Conservation (phyloP, 2,329 filamentous ascomycete species). For the Cordyceps militaris region DNA sequence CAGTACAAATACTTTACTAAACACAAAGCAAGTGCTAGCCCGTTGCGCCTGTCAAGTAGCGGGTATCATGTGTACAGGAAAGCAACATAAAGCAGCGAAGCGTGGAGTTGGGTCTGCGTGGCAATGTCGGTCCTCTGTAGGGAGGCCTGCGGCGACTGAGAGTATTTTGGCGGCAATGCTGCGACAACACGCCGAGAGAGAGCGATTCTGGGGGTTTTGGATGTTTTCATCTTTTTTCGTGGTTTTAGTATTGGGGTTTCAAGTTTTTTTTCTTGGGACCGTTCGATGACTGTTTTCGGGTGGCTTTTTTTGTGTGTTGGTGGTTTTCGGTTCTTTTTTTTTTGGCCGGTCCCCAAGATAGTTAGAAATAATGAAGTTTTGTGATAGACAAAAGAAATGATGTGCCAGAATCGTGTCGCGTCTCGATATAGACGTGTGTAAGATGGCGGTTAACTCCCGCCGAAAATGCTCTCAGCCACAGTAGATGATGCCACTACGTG, state of each 20-base stretch:
- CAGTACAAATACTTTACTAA: neutral
- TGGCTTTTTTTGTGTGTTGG: neutral
- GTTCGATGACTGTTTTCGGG: neutral
- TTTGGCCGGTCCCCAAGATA: neutral
- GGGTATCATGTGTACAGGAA: slow-evolving; percentile 2
- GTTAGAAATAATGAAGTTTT: too few species aligned
- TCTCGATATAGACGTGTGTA: neutral
- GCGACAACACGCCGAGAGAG: neutral
- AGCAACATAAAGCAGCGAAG: neutral
- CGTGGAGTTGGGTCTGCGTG: neutral
- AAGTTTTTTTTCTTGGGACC: neutral
- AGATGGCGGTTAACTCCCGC: neutral
- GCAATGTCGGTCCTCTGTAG: neutral
- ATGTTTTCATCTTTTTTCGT: neutral
- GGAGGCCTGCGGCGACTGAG: neutral
- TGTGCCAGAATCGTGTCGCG: neutral
- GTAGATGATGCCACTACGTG: neutral
- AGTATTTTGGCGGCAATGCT: neutral
- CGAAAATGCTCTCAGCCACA: neutral
- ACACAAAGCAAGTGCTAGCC: neutral
- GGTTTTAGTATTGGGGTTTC: neutral
- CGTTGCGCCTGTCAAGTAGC: neutral
- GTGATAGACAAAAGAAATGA: slow-evolving; percentile 2
- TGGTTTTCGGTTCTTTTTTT: neutral
- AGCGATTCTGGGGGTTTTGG: neutral